phyloP scores from a whole-genome alignment of 768 basidiomycete genomes.

The Leucosporidium scottii region DNA sequence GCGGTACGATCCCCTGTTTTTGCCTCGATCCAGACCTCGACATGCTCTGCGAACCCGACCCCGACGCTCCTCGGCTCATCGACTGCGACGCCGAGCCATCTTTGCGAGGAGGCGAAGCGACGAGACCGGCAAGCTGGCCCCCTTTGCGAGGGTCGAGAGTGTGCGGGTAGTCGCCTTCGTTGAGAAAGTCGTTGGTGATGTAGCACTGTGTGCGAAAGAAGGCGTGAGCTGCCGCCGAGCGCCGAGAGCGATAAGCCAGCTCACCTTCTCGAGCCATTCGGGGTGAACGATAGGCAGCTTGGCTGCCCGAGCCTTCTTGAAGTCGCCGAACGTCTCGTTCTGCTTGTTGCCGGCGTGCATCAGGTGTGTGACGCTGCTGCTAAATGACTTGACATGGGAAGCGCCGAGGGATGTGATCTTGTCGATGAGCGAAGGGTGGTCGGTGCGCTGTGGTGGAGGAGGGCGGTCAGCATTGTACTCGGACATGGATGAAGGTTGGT shows the following conservation, averaged over 20 bases:
- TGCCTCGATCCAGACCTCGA: background rate
- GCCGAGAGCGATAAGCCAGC: too few species aligned
- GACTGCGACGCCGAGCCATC: background rate
- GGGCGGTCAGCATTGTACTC: too few species aligned
- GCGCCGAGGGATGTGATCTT: conserved; percentile 20
- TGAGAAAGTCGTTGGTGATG: background rate
- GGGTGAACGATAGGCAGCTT: conserved; percentile 16
- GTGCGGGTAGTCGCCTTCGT: conserved; percentile 23
- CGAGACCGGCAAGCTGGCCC: conserved; percentile 10
- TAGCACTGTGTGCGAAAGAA: too few species aligned
- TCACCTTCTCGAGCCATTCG: conserved; percentile 26
- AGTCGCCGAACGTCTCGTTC: conserved; percentile 88
- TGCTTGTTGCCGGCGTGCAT: conserved; percentile 50
- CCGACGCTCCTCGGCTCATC: background rate
- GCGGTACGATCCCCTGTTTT: background rate
- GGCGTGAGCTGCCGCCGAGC: too few species aligned
- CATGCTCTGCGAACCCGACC: background rate
- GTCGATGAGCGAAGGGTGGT: conserved; percentile 9
- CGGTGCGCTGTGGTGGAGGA: background rate
- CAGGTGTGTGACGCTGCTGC: conserved; percentile 15
- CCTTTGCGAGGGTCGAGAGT: conserved; percentile 21
- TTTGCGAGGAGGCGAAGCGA: background rate
- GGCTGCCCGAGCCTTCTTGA: conserved; percentile 56
- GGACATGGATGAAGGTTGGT: too few species aligned
- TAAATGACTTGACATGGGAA: conserved; percentile 2